phyloP scores from a whole-genome alignment of 1,284 basidiomycete species.

The Polyporus tsugae region DNA sequence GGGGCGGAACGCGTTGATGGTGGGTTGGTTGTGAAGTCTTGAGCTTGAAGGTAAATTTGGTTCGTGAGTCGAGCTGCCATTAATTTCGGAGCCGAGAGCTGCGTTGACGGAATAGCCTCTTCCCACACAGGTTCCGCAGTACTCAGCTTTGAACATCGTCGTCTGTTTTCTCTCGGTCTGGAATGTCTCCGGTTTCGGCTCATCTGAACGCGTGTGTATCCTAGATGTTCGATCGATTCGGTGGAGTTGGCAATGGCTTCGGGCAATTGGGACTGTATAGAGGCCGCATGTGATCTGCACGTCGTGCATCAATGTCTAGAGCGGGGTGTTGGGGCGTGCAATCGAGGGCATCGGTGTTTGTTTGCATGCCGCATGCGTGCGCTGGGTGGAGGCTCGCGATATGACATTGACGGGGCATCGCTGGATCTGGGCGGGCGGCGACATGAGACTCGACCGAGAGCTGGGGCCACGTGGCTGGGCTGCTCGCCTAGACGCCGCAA shows the following conservation, averaged over 20 bases:
- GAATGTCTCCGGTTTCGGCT: constrained; percentile 20
- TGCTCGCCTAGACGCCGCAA: constrained; percentile 24
- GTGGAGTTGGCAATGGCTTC: constrained; percentile 14
- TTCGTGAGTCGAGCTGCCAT: constrained; percentile 16
- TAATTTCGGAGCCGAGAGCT: constrained; percentile 3
- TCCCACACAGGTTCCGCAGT: constrained; percentile 19
- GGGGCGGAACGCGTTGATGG: constrained; percentile 42
- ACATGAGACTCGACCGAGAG: constrained; percentile 25
- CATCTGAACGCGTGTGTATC: constrained; percentile 18
- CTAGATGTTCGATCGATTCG: constrained; percentile 23
- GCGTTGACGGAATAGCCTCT: constrained; percentile 3
- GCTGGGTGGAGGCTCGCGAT: constrained; percentile 10
- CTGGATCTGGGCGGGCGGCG: constrained; percentile 23
- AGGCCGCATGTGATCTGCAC: constrained; percentile 22
- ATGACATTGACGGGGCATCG: background rate
- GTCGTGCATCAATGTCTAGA: constrained; percentile 24
- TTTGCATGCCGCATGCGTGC: constrained; percentile 16
- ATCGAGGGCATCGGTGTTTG: constrained; percentile 14
- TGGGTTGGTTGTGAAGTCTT: constrained; percentile 43
- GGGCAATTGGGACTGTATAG: constrained; percentile 21
- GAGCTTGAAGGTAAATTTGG: constrained; percentile 13
- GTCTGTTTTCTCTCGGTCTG: constrained; percentile 18
- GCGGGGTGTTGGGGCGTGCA: constrained; percentile 11
- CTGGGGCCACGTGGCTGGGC: constrained; percentile 28
- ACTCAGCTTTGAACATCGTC: background rate